Evolutionary conservation across 805 yeast genomes (phyloP), one percentile per base, ranked within the genome.

Genomic region (Peterozyma toletana): DNA sequence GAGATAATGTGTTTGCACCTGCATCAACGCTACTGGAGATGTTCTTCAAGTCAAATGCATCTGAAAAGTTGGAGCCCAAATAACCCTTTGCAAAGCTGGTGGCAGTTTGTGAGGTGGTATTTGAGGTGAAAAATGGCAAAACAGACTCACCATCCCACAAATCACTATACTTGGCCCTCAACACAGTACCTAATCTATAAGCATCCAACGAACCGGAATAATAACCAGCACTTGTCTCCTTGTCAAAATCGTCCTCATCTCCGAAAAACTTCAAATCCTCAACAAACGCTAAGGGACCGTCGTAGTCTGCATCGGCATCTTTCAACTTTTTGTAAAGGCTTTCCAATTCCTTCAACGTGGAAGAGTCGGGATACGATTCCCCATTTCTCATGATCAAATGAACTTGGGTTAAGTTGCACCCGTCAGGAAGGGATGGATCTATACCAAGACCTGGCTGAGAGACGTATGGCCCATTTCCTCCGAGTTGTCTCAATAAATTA

Each of bases 371-470:
- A 54, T 69, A 84, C 50, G 95, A 67, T 59, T 86, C 93, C 16
- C 91, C 95, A 55, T 87, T 95, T 55, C 96, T 73, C 51, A 80
- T 78, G 41, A 83, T 62, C 17, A 84, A 62, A 51, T 83, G 88
- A 9, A 83, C 86, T 59, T 84, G 91, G 51, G 76, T 77, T 44
- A 80, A 66, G 5, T 60, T 53, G 59, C 86, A 80, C 38, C 65
- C 66, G 9, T 59, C 64, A 33, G 84, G 82, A 1, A 66, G 50
- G 9, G 64, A 75, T 16, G 68, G 57, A 13, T 73, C 61, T 35
- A 80, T 69, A 2, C 84, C 85, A 51, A 59, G 74, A 1, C 83
- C 83, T 3, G 63, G 59, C 40, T 66, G 67, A 42, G 70, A 69
- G 33, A 73, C 61, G 50, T 74, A 79, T 6, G 86, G 86, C 1